Evolutionary conservation across 176 grass and related monocot species (phyloP).

Genomic region (Triticum dicoccoides): DNA sequence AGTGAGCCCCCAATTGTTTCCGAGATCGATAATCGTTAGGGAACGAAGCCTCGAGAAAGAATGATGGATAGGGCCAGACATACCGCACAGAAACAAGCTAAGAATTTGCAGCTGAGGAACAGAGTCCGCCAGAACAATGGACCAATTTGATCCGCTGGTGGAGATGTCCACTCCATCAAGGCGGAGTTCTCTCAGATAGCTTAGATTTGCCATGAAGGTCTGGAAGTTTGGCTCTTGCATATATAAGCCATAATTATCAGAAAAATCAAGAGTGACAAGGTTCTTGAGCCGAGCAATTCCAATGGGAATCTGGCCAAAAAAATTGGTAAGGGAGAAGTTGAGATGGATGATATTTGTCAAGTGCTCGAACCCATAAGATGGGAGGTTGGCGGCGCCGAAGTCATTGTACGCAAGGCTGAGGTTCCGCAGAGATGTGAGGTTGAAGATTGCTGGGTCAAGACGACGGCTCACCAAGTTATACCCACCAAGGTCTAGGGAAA

Average conservation of each 20-base stretch:
- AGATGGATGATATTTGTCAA: not conserved
- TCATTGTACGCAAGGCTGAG: not conserved
- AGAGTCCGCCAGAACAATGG: not conserved
- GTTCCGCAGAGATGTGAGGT: not conserved
- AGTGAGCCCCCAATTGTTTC: not conserved
- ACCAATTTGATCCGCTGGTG: slow-evolving; percentile 2
- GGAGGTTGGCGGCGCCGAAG: accelerated
- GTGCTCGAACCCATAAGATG: not conserved
- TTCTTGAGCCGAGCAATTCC: not conserved
- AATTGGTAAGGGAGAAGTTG: accelerated
- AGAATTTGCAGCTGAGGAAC: slow-evolving; percentile 22
- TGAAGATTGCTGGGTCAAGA: not conserved
- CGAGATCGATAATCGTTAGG: not conserved
- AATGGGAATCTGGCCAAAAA: not conserved
- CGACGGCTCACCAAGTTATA: not conserved
- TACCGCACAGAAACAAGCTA: not conserved
- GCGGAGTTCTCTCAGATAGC: slow-evolving; percentile 31
- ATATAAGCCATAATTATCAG: not conserved
- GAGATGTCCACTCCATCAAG: slow-evolving; percentile 1
- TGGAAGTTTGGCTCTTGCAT: not conserved
- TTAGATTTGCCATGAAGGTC: slow-evolving; percentile 26
- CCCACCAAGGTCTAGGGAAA: not conserved
- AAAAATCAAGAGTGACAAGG: not conserved
- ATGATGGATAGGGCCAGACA: too few relatives aligned
- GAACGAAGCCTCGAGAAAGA: not conserved